Base-by-base conservation (phyloP, 495 filamentous ascomycete genomes). In the Rhizodiscina lignyota region DNA sequence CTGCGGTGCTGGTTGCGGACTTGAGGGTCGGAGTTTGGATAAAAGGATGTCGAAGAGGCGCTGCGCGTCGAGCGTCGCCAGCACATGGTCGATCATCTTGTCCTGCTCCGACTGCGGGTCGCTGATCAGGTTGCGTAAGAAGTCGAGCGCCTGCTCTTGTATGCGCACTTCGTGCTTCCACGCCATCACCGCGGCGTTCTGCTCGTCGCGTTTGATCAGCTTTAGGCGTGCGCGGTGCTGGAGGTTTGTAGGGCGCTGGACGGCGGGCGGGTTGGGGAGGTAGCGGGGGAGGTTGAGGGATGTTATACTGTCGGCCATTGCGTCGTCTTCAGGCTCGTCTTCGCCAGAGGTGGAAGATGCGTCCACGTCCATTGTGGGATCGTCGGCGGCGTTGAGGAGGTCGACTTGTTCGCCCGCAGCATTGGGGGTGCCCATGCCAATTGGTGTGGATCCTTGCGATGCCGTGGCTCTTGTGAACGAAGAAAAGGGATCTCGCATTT, bases 51-150 rank as follows among this genome's bases (percentile, higher is more conserved):
- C 67, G 41, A 93, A 83, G 15, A 93, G 49, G 21, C 73, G 66
- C 34, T 79, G 68, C 45, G 82, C 66, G 13, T 81, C 83, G n/a
- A 93, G 59, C 32, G 70, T 64, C 24, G 57, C 62, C 51, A 93
- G 77, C n/a, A 94, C 53, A 37, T 71, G 68, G 42, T 93, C 84
- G 39, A 92, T 78, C 74, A 92, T 85, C 42, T 83, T 77, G 5
- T 67, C 52, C 5, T 69, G 65, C 18, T 11, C 13, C 18, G 22
- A n/a, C 36, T 70, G 72, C 6, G 59, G 51, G 10, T 77, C 77
- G 37, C 73, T 76, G 42, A 93, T 77, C n/a, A 94, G 62, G 52
- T 97, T 97, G 31, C 85, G 68, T 35, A 97, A 68, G 39, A 91
- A 72, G 35, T 86, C 79, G 21, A 96, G 68, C 0, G 74, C 83